These are phyloP conservation scores for Geotrichum restrictum DNA, from an alignment of 1,139 yeast genomes.

Conservation along the genomic window DNA sequence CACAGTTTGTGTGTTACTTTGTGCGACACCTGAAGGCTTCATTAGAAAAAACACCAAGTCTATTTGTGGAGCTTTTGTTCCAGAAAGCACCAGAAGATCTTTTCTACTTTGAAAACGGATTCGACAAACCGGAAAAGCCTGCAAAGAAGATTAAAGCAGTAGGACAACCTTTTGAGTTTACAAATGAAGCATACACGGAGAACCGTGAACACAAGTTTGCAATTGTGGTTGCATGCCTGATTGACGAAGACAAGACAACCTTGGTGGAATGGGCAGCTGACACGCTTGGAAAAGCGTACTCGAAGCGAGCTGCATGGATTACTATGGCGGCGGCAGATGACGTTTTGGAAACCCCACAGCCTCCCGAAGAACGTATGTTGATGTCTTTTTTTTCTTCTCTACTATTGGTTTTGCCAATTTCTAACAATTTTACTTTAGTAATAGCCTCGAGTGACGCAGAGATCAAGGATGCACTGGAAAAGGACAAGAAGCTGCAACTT, in stretches of 20 bases:
- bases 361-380: slow-evolving; percentile 19
- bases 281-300: slow-evolving; percentile 39
- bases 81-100: slow-evolving; percentile 52
- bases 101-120: slow-evolving; percentile 49
- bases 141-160: not conserved
- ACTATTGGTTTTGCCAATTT: slow-evolving; percentile 1
- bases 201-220: slow-evolving; percentile 33
- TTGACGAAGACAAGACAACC: slow-evolving; percentile 45
- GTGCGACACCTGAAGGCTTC: slow-evolving; percentile 59
- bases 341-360: not conserved
- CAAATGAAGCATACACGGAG: slow-evolving; percentile 27
- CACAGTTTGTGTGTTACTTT: slow-evolving; percentile 59
- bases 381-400: not conserved
- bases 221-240: slow-evolving; percentile 49
- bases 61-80: slow-evolving; percentile 62
- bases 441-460: slow-evolving; percentile 16
- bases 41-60: slow-evolving; percentile 50
- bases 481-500: slow-evolving; percentile 35
- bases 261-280: slow-evolving; percentile 46
- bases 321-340: slow-evolving; percentile 5
- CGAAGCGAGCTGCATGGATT: slow-evolving; percentile 26
- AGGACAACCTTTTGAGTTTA: slow-evolving; percentile 7
- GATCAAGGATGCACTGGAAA: slow-evolving; percentile 23
- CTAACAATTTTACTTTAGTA: slow-evolving; percentile 9
- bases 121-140: slow-evolving; percentile 43